Percentiles rank a stretch among this genome's conserved stretches.
Conservation (phyloP, 177 flowering plant species). For the Vitis hybrid region DNA sequence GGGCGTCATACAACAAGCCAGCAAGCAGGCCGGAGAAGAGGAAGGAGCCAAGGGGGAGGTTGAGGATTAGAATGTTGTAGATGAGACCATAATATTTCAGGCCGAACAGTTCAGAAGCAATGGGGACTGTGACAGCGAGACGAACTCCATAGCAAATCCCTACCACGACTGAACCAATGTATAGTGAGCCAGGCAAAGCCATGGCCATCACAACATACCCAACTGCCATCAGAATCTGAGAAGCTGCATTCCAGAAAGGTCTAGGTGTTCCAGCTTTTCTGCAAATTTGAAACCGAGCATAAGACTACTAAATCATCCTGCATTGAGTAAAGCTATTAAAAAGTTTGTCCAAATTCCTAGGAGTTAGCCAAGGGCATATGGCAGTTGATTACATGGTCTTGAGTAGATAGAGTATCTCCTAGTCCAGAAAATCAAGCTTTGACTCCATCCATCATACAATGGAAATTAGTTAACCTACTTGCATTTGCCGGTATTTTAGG, state of each 20-base stretch:
- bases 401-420: no score
- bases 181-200: slow-evolving; percentile 78
- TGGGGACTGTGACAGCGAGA: slow-evolving; percentile 82
- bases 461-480: no score
- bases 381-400: no score
- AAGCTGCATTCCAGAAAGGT: slow-evolving; percentile 88
- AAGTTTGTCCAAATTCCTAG: not conserved
- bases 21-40: slow-evolving; percentile 95
- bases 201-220: slow-evolving; percentile 77
- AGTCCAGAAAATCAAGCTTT: no score
- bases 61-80: slow-evolving; percentile 83
- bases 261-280: slow-evolving; percentile 87
- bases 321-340: not conserved
- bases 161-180: slow-evolving; percentile 74
- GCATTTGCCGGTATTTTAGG: no score
- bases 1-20: slow-evolving; percentile 73
- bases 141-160: slow-evolving; percentile 94
- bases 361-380: no score
- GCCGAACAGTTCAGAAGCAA: slow-evolving; percentile 93
- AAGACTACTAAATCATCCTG: no score
- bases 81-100: slow-evolving; percentile 90
- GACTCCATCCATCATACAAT: no score
- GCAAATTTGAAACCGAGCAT: slow-evolving; percentile 11
- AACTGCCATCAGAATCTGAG: slow-evolving; percentile 81
- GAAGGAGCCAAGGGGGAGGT: slow-evolving; percentile 92